A percentile compares a stretch with the other conserved stretches of the same genome.
phyloP scores from a whole-genome alignment of 495 filamentous ascomycete species.

The Aspergillus cavernicola region DNA sequence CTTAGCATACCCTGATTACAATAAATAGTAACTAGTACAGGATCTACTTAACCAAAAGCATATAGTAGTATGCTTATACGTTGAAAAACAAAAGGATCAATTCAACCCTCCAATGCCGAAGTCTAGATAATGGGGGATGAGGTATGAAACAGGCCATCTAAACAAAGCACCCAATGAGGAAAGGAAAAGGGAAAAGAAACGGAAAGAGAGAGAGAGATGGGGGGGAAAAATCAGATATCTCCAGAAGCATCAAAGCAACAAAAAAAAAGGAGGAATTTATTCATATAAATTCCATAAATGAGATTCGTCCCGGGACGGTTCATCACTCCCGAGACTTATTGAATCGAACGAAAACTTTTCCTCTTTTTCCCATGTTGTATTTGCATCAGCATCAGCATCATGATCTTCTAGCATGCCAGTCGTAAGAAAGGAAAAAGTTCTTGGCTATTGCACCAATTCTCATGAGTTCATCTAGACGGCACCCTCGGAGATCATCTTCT shows the following conservation, averaged over 20 bases:
- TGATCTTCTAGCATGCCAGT: slow-evolving; percentile 40
- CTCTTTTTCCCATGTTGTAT: slow-evolving; percentile 12
- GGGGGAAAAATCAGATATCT: slow-evolving; percentile 17
- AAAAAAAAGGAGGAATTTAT: slow-evolving; percentile 11
- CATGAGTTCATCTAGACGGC: slow-evolving; percentile 39
- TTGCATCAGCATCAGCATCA: slow-evolving; percentile 25
- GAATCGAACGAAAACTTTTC: slow-evolving; percentile 19
- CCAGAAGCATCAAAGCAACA: slow-evolving; percentile 16
- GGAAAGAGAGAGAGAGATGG: neutral
- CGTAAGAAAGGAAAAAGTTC: slow-evolving; percentile 19
- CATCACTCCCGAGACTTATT: slow-evolving; percentile 16
- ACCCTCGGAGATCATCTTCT: slow-evolving; percentile 78
- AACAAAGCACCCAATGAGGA: slow-evolving; percentile 16
- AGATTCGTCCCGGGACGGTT: slow-evolving; percentile 16
- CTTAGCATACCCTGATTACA: no score
- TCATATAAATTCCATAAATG: neutral
- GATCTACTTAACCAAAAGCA: no score
- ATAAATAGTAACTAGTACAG: no score
- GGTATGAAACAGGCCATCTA: slow-evolving; percentile 30
- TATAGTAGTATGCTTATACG: no score
- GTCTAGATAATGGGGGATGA: slow-evolving; percentile 20
- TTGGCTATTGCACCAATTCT: neutral
- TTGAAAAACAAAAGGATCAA: slow-evolving; percentile 8
- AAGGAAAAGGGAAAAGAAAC: slow-evolving; percentile 7
- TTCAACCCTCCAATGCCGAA: slow-evolving; percentile 20